Evolutionary conservation across 768 basidiomycete species (phyloP), one percentile per base, ranked within the genome.

Genomic region (Lentinula aciculospora): DNA sequence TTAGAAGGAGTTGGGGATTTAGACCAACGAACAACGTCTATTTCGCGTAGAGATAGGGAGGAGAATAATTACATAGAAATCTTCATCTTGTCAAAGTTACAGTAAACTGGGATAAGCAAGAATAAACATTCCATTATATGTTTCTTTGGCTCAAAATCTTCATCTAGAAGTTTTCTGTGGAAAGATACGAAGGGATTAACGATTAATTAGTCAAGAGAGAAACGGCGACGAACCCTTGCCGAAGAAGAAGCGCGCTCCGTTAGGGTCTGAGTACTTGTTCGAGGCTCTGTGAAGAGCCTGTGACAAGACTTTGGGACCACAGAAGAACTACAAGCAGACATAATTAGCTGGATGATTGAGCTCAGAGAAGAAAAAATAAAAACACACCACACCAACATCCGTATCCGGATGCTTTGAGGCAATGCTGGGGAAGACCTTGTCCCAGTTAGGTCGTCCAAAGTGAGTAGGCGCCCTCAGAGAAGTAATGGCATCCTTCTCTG

Each of bases 401-500:
- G 94, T 89, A 62, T 91, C 87, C 0, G 88, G 84, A 64, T 97
- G 95, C 69, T 88, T 91, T 66, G 89, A 84, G 2, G 78, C 78
- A 56, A 98, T 82, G 10, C 86, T 87, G 31, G 74, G 66, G 71
- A 89, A 91, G 13, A 87, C 83, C 44, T 81, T 78, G 62, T 88
- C 85, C 89, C 86, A 89, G 69, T 95, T 94, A 15, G 94, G 94
- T 58, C 94, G 74, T 42, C 94, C 92, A 66, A 89, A 95, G 72
- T 96, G 94, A 9, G 95, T 98, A 0, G 95, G 95, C 0, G 95
- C 88, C 21, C 93, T 82, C 10, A 97, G 76, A 1, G 85, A 80
- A 3, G 94, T 96, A 68, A 98, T 89, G 2, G 94, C 88, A 64
- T 98, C 95, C 72, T 86, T 88, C 60, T 96, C 91, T 1, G 91